These are phyloP conservation scores for Eremothecium sinecaudum DNA, from an alignment of 1,139 yeast species.

Conservation along the genomic window DNA sequence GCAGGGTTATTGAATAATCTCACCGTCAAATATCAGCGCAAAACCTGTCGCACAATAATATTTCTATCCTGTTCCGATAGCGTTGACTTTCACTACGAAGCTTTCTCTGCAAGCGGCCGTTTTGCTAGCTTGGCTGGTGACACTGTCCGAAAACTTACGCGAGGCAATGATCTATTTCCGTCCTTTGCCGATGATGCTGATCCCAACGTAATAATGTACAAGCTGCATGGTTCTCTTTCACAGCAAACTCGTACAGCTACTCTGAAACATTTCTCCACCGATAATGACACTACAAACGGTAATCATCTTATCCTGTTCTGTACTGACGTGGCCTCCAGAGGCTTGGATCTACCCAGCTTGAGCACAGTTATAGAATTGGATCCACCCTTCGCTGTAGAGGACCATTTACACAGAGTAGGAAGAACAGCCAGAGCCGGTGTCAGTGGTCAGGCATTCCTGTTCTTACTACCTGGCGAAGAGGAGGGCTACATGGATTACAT, in stretches of 20 bases:
- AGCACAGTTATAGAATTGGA: conserved; percentile 58
- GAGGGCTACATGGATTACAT: conserved; percentile 66
- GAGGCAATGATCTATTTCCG: conserved; percentile 27
- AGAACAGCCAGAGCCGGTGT: conserved; percentile 69
- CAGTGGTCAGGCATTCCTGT: conserved; percentile 56
- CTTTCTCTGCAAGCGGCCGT: conserved; percentile 40
- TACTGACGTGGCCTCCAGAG: conserved; percentile 73
- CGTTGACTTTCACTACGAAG: conserved; percentile 81
- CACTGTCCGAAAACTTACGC: conserved; percentile 30
- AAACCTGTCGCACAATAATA: conserved; percentile 55
- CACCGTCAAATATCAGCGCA: conserved; percentile 24
- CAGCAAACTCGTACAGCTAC: conserved; percentile 79
- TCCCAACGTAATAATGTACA: conserved; percentile 47
- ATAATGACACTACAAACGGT: conserved; percentile 29
- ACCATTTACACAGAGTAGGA: conserved; percentile 65
- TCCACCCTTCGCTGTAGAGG: conserved; percentile 62
- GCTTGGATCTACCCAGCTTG: conserved; percentile 58
- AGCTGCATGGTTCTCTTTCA: conserved; percentile 81
- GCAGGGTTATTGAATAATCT: conserved; percentile 53
- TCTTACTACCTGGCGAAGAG: conserved; percentile 79
- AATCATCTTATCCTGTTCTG: conserved; percentile 64
- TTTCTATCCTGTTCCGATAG: conserved; percentile 92
- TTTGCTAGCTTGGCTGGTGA: conserved; percentile 37
- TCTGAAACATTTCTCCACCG: conserved; percentile 49
- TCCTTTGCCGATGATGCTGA: conserved; percentile 29